These are phyloP conservation scores for Helianthus annuus DNA, from an alignment of 129 eudicot species.

Conservation along the genomic window HanXRQr2.0-SUNRISE NC_035440.2:11068227-11068726, in stretches of 20 bases:
- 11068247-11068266: no score
- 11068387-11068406: no score
- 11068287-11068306: no score
- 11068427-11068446: background rate
- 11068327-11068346: no score
- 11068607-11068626: conserved; percentile 33
- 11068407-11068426: background rate
- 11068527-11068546: conserved; percentile 99
- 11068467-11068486: conserved; percentile 32
- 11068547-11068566: conserved; percentile 64
- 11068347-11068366: no score
- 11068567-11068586: conserved; percentile 56
- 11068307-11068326: no score
- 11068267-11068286: no score
- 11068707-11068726: conserved; percentile 28
- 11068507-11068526: conserved; percentile 89
- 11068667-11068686: conserved; percentile 35
- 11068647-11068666: conserved; percentile 49
- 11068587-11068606: conserved; percentile 60
- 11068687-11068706: conserved; percentile 33
- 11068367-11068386: no score
- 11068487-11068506: conserved; percentile 89
- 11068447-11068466: conserved; percentile 17
- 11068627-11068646: conserved; percentile 41
- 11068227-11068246: no score